These are phyloP conservation scores for Vigna nakashimae DNA, from an alignment of 306 rosid genomes.

Conservation along the genomic window DNA sequence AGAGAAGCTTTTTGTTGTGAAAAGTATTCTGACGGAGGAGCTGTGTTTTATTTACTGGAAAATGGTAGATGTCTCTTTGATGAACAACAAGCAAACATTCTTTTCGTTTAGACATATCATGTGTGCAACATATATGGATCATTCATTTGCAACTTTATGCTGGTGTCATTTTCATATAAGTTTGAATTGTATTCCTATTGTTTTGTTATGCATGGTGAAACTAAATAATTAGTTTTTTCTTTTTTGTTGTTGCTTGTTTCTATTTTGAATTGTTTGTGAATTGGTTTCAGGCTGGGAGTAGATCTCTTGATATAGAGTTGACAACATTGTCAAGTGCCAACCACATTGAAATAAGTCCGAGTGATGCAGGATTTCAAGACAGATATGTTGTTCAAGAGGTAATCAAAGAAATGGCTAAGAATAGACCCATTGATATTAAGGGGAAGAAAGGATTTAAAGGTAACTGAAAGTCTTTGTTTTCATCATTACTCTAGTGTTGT, in stretches of 20 bases:
- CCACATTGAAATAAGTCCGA: slow-evolving; percentile 88
- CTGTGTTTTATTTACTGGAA: slow-evolving; percentile 7
- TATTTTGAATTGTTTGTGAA: slow-evolving; percentile 26
- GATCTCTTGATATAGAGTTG: slow-evolving; percentile 89
- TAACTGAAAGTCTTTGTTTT: slow-evolving; percentile 31
- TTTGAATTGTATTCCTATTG: background rate
- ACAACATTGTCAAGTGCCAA: slow-evolving; percentile 86
- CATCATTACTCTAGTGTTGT: background rate
- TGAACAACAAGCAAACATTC: background rate
- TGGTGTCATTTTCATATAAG: background rate
- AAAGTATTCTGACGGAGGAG: background rate
- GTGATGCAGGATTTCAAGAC: slow-evolving; percentile 97
- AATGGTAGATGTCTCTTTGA: slow-evolving; percentile 17
- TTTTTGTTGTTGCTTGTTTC: background rate
- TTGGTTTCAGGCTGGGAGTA: slow-evolving; percentile 84
- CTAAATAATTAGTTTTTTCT: background rate
- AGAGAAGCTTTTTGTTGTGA: background rate
- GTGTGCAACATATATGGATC: background rate
- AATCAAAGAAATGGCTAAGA: slow-evolving; percentile 94
- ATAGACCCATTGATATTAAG: slow-evolving; percentile 84
- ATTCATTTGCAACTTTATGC: background rate
- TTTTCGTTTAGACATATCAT: background rate
- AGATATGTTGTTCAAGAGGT: slow-evolving; percentile 92
- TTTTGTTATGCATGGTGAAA: background rate
- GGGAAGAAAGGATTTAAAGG: slow-evolving; percentile 90